phyloP scores from a whole-genome alignment of 2,329 filamentous ascomycete species.

The Botryosphaeria agaves region DNA sequence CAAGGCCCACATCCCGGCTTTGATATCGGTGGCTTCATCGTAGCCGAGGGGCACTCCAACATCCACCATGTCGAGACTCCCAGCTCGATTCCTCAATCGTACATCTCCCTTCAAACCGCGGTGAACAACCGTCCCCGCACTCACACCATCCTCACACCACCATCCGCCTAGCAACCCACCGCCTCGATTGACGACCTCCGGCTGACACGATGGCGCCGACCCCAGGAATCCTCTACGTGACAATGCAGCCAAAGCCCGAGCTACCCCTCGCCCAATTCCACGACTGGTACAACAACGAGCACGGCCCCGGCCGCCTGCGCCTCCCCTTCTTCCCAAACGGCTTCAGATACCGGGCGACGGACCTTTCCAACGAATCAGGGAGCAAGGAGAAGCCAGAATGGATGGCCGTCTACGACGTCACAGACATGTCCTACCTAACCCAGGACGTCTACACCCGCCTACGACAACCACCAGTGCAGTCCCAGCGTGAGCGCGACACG shows the following conservation, averaged over 20 bases:
- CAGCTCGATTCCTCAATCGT: no score
- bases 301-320: conserved; percentile 65
- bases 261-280: conserved; percentile 57
- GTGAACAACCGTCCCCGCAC: no score
- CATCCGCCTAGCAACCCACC: no score
- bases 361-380: conserved; percentile 24
- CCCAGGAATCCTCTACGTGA: conserved; percentile 65
- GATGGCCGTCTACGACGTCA: conserved; percentile 70
- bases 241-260: conserved; percentile 59
- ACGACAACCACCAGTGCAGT: conserved; percentile 39
- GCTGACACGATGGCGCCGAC: conserved; percentile 25
- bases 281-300: conserved; percentile 91
- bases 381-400: conserved; percentile 42
- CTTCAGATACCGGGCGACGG: conserved; percentile 57
- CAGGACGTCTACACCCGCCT: conserved; percentile 52
- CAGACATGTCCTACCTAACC: conserved; percentile 52
- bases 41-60: no score
- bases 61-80: no score
- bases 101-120: no score
- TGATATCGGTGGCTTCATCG: no score
- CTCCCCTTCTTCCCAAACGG: conserved; percentile 60
- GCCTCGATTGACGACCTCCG: no score
- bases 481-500: conserved; percentile 39
- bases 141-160: no score
- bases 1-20: no score